Base-by-base conservation (phyloP, 768 basidiomycete genomes). In the Termitomyces heimii region DNA sequence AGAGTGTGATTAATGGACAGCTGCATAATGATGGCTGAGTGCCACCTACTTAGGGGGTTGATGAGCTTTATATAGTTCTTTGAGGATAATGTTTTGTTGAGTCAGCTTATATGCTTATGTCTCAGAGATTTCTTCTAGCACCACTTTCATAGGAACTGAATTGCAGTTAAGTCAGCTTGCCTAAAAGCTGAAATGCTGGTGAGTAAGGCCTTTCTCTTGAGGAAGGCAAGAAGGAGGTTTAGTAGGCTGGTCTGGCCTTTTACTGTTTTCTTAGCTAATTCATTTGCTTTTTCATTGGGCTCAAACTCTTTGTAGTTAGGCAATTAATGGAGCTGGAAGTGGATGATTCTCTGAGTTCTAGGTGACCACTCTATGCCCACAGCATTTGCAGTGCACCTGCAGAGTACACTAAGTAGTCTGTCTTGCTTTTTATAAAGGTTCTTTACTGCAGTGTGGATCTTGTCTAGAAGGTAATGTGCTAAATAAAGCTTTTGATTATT, bases 381-480 rank as follows among this genome's bases (percentile, higher is more conserved):
- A n/a, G n/a, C n/a, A n/a, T n/a, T n/a, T n/a, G n/a, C n/a, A n/a
- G n/a, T n/a, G n/a, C n/a, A n/a, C n/a, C 44, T 45, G 24, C 24
- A 2, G 12, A 24, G 18, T 12, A 8, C 24, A 8, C 18, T 45
- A 5, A 16, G 22, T 14, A 57, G 37, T 1, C 18, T 10, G 40
- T 50, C 53, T 43, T 49, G 52, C n/a, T 39, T 54, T 2, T 16
- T 18, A 31, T 56, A 50, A 5, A 60, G 42, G 5, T 37, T 39
- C 20, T 60, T 45, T 8, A 45, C 46, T 4, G 26, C 32, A 2
- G 10, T 6, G 51, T 60, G 59, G 3, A 49, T 51, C 0, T 48
- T 20, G 40, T 60, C 55, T n/a, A n/a, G n/a, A n/a, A 56, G 51
- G 45, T 60, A 48, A 40, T 55, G 58, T 2, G 46, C 53, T 3